phyloP scores from a whole-genome alignment of 2,329 filamentous ascomycete species.

The Pseudocercospora macadamiae region DNA sequence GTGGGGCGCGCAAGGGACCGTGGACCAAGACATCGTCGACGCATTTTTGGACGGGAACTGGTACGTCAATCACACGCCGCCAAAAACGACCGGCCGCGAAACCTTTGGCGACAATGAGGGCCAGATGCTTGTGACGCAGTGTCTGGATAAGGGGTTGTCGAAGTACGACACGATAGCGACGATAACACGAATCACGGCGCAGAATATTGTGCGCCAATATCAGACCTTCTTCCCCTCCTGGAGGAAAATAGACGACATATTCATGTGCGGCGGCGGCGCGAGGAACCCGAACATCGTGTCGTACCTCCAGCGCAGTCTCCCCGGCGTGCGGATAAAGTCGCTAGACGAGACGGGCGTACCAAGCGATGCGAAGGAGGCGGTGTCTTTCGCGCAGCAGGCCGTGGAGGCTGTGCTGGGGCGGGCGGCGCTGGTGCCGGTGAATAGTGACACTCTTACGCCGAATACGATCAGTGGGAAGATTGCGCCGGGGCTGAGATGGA shows the following conservation, averaged over 20 bases:
- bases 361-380: conserved; percentile 61
- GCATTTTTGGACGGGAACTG: conserved; percentile 39
- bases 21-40: conserved; percentile 37
- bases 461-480: conserved; percentile 59
- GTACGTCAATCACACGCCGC: conserved; percentile 56
- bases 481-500: conserved; percentile 58
- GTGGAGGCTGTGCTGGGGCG: conserved; percentile 62
- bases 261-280: conserved; percentile 63
- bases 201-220: conserved; percentile 58
- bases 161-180: conserved; percentile 60
- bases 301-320: conserved; percentile 56
- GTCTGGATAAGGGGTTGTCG: conserved; percentile 34
- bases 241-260: conserved; percentile 55
- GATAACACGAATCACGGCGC: conserved; percentile 61
- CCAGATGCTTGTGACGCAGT: conserved; percentile 53
- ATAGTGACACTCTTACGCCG: conserved; percentile 56
- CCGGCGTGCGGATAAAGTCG: conserved; percentile 55
- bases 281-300: conserved; percentile 61
- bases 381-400: conserved; percentile 64
- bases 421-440: conserved; percentile 56
- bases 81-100: conserved; percentile 63
- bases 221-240: conserved; percentile 53
- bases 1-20: conserved; percentile 34
- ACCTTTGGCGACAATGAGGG: conserved; percentile 62
- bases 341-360: conserved; percentile 62